Evolutionary conservation across 2,329 filamentous ascomycete genomes (phyloP).

Genomic region (Graphilbum sp.): DNA sequence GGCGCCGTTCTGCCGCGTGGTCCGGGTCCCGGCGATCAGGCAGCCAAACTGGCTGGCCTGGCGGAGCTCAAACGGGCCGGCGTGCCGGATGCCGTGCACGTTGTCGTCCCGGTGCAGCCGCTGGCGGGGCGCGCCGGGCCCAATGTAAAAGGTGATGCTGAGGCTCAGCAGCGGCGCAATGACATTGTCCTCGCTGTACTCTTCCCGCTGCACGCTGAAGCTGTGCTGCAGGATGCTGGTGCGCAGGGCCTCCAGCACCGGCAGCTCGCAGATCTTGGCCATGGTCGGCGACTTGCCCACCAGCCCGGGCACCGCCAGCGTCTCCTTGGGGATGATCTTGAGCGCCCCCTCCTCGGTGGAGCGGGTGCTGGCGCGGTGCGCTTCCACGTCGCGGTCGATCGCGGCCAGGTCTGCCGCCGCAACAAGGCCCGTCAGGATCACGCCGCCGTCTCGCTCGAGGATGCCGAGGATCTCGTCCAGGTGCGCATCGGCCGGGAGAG

Average conservation of each 20-base stretch:
- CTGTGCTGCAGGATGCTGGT: neutral
- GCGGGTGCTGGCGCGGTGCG: too few relatives aligned
- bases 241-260: neutral
- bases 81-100: neutral
- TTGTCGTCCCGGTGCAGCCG: neutral
- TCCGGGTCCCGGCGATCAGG: neutral
- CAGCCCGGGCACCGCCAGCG: neutral
- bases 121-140: neutral
- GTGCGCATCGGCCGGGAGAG: too few relatives aligned
- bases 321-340: too few relatives aligned
- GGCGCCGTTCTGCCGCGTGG: neutral
- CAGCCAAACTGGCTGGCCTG: neutral
- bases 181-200: neutral
- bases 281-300: neutral
- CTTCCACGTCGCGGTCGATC: too few relatives aligned
- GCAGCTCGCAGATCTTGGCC: neutral
- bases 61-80: neutral
- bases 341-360: too few relatives aligned
- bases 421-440: too few relatives aligned
- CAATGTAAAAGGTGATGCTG: neutral
- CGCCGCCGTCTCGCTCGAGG: too few relatives aligned
- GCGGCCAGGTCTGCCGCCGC: too few relatives aligned
- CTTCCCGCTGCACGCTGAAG: neutral
- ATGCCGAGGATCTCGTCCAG: too few relatives aligned
- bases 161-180: neutral